These are phyloP conservation scores for Colletotrichum incanum DNA, from an alignment of 2,329 filamentous ascomycete species.

Conservation along the genomic window DNA sequence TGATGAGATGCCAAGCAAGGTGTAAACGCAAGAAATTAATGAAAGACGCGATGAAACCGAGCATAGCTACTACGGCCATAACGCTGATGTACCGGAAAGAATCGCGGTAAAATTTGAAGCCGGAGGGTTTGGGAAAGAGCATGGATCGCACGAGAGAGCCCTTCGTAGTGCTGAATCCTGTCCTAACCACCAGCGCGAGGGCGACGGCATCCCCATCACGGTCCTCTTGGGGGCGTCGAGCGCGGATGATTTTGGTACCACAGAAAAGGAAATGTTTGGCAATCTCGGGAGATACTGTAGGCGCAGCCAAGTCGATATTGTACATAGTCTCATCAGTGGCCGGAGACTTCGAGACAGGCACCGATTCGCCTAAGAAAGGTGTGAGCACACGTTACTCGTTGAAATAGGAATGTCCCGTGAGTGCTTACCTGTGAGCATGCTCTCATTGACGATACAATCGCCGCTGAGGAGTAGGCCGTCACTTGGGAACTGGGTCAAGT, in stretches of 20 bases:
- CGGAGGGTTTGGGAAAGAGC: conserved; percentile 98
- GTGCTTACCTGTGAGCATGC: conserved; percentile 85
- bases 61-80: conserved; percentile 87
- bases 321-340: conserved; percentile 85
- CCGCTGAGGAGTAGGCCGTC: conserved; percentile 93
- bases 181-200: conserved; percentile 91
- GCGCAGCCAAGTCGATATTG: conserved; percentile 82
- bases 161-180: conserved; percentile 98
- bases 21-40: conserved; percentile 92
- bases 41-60: conserved; percentile 93
- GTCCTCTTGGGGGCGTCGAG: conserved; percentile 88
- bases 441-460: conserved; percentile 99
- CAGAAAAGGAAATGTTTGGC: conserved; percentile 94
- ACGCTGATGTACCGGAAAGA: conserved; percentile 98
- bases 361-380: conserved; percentile 80
- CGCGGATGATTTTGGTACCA: conserved; percentile 95
- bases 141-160: conserved; percentile 96
- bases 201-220: conserved; percentile 90
- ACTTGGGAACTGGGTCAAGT: conserved; percentile 88
- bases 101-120: conserved; percentile 98
- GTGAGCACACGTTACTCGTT: conserved; percentile 13
- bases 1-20: conserved; percentile 89
- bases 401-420: background rate
- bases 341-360: conserved; percentile 94
- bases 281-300: conserved; percentile 85